Conservation (phyloP, 2,329 filamentous ascomycete species). For the Ophiostoma novo-ulmi region DNA sequence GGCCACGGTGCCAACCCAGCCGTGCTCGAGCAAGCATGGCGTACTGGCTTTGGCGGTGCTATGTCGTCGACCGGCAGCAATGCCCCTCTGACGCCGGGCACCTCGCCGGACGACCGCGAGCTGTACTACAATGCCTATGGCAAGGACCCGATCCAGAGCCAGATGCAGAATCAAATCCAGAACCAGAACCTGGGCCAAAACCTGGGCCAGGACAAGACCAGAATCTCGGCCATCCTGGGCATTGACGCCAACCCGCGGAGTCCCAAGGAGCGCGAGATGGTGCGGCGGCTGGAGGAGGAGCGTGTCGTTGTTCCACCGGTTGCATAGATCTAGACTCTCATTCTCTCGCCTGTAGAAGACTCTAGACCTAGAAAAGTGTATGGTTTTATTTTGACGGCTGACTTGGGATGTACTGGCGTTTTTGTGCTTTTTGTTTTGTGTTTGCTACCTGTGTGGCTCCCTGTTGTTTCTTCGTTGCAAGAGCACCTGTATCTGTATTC, state of each 20-base stretch:
- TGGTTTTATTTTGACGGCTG: background rate
- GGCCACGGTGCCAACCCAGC: constrained; percentile 57
- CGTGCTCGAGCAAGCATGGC: constrained; percentile 67
- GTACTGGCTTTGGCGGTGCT: constrained; percentile 31
- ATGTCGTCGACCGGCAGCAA: constrained; percentile 8
- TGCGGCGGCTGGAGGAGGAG: constrained; percentile 45
- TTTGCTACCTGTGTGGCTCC: background rate
- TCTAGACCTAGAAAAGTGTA: background rate
- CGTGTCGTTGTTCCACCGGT: constrained; percentile 22
- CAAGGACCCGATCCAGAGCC: background rate
- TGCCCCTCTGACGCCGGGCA: constrained; percentile 25
- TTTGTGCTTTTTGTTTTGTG: background rate
- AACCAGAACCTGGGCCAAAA: background rate
- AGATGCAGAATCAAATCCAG: constrained; percentile 15
- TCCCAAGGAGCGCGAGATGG: constrained; percentile 53
- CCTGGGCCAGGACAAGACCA: constrained; percentile 45
- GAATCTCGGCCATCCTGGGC: constrained; percentile 59
- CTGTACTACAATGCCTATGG: constrained; percentile 30
- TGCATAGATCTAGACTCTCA: background rate
- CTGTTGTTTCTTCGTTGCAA: background rate
- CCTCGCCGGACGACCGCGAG: constrained; percentile 39
- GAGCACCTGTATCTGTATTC: background rate
- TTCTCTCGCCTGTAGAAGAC: background rate
- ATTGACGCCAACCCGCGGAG: constrained; percentile 55
- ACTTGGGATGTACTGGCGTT: background rate